phyloP scores from a whole-genome alignment of 371 early-diverging fungal species.

The Smittium mucronatum region DNA sequence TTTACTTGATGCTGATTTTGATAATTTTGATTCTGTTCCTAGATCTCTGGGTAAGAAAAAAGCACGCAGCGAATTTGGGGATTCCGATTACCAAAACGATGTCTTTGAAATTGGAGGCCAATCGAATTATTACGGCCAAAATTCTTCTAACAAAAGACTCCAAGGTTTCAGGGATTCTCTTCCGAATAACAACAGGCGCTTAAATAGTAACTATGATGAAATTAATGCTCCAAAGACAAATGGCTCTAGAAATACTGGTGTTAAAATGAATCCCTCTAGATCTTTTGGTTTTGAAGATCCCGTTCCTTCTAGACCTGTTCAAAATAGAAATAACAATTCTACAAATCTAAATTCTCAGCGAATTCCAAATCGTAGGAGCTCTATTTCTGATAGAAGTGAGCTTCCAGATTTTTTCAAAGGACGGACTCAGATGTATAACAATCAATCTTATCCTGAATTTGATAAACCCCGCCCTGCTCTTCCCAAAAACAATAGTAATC shows the following conservation, averaged over 20 bases:
- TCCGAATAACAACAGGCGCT: neutral
- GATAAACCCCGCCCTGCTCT: no score
- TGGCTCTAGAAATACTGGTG: neutral
- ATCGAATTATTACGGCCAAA: neutral
- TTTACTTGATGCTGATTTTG: neutral
- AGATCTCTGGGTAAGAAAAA: neutral
- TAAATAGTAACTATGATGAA: neutral
- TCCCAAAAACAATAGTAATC: no score
- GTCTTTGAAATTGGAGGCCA: neutral
- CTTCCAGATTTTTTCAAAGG: no score
- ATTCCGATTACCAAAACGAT: neutral
- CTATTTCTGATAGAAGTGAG: no score
- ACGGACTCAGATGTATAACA: no score
- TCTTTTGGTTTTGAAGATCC: neutral
- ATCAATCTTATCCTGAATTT: no score
- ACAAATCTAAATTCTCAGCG: neutral
- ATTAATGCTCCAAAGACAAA: neutral
- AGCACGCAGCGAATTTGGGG: neutral
- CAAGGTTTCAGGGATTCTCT: neutral
- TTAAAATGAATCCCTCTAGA: neutral
- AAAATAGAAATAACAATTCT: neutral
- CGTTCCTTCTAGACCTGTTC: neutral
- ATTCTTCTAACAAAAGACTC: neutral
- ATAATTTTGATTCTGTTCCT: neutral
- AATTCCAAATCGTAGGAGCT: no score